These are phyloP conservation scores for Xylogone sp. DNA, from an alignment of 2,329 filamentous ascomycete genomes.

Conservation along the genomic window DNA sequence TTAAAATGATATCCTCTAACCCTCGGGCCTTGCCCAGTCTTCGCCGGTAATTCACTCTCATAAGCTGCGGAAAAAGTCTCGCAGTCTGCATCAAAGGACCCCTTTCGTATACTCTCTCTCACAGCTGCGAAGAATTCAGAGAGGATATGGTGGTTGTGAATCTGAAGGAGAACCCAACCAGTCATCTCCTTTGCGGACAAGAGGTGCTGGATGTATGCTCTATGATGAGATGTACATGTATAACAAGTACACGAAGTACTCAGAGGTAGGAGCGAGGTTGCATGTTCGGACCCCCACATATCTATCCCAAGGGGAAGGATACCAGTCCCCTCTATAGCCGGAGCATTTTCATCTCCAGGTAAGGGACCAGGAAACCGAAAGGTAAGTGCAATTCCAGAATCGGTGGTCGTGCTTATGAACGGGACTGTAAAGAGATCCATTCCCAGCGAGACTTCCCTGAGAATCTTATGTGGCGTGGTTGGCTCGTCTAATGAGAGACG, in stretches of 20 bases:
- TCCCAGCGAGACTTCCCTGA: conserved; percentile 72
- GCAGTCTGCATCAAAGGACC: conserved; percentile 53
- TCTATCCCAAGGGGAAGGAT: conserved; percentile 64
- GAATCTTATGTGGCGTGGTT: conserved; percentile 68
- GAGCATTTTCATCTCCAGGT: conserved; percentile 5
- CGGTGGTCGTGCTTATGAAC: conserved; percentile 70
- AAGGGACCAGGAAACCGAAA: conserved; percentile 65
- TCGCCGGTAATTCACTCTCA: conserved; percentile 65
- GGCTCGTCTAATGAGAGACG: conserved; percentile 71
- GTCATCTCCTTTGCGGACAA: conserved; percentile 93
- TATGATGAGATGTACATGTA: conserved; percentile 77
- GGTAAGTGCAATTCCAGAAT: conserved; percentile 78
- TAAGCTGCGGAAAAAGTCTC: conserved; percentile 51
- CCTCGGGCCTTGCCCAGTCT: conserved; percentile 74
- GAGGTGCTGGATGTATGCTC: conserved; percentile 84
- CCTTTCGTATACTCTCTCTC: conserved; percentile 56
- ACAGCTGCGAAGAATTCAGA: conserved; percentile 70
- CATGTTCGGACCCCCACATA: conserved; percentile 67
- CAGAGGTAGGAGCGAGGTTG: conserved; percentile 60
- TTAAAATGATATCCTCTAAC: conserved; percentile 81
- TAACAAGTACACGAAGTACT: conserved; percentile 69
- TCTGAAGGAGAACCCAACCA: conserved; percentile 86
- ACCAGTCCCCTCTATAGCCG: conserved; percentile 9
- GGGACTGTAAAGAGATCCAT: conserved; percentile 77
- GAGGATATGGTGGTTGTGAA: conserved; percentile 81